Base-by-base conservation (phyloP, 176 grass and related monocot species). In the Carex myosuroides region DNA sequence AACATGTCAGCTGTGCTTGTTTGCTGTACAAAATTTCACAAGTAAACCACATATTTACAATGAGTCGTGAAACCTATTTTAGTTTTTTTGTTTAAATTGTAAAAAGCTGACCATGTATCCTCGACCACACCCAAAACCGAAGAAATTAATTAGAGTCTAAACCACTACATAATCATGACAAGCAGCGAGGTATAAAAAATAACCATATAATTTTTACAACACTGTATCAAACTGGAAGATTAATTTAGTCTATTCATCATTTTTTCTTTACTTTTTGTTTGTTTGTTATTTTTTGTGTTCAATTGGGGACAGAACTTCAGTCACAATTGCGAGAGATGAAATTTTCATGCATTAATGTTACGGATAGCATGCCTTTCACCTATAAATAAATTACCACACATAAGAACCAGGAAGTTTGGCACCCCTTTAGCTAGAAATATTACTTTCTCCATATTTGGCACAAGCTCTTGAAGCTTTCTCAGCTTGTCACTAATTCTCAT, bases 401-500 rank as follows among this genome's bases (percentile, higher is more conserved):
- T 13, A 74, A 52, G 41, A 73, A 13, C 3, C 8, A 72, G 20
- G 1, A 52, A 73, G 18, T 1, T 48, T 73, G 5, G 8, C 8
- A 73, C 70, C n/a, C 41, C 18, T 73, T 46, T 30, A 76, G 17
- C 11, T 55, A 26, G 48, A 54, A 75, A 76, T 4, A 22, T 54
- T 83, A 91, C 91, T 89, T 91, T 91, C 54, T 94, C 91, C 91
- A 89, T 91, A 78, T 91, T 91, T 29, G 87, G 89, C 48, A 94
- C 91, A 37, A 94, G 86, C 6, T 86, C 87, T 81, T 91, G 91
- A 71, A 91, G 69, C 64, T 89, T 94, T 61, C 87, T 89, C 26
- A 93, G 89, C 62, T 93, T 93, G 48, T 93, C 91, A 13, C 89
- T 93, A 13, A 93, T 93, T 86, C 87, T 91, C 11, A 71, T 93